Base-by-base conservation (phyloP, 2,329 filamentous ascomycete genomes). In the Alternaria burnsii region DNA sequence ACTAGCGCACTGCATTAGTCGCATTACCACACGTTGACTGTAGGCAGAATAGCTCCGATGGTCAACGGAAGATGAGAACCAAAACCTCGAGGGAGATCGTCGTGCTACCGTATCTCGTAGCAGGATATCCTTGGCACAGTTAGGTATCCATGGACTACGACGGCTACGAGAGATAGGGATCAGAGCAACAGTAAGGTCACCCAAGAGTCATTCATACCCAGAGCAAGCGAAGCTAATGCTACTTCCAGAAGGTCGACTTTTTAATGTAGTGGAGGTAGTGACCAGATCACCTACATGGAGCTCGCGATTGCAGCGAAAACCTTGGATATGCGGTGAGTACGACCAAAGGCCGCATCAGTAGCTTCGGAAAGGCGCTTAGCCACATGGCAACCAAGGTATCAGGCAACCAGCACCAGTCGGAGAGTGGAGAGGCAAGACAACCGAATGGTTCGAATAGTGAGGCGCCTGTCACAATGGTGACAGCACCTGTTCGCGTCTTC, bases 391-490 rank as follows among this genome's bases (percentile, higher is more conserved):
- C 18, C 18, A 16, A 48, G 18, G 14, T 20, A 22, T 36, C 46
- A 48, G 32, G 46, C 46, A 50, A 36, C 32, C 46, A 53, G 18
- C 26, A 38, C 40, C 18, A 30, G 16, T 28, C 10, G 20, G 40
- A 46, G 52, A n/a, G 16, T 20, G 22, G 16, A 40, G 30, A 38
- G 41, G 42, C 30, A 46, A 9, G 42, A 26, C n/a, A 26, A 18
- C 18, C 41, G 30, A 47, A 38, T 36, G 28, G 12, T 32, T 41
- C 40, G 30, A 42, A 18, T 12, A 28, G n/a, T 18, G 52, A 47
- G 28, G 32, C 30, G 40, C 18, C 52, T 55, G 52, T 26, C 32
- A 38, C 42, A 24, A 22, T 26, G 28, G 42, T 47, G 41, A 55
- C 41, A 47, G 32, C 40, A 38, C 30, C n/a, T 47, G 41, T 32